Evolutionary conservation across 371 early-diverging fungal species (phyloP), one percentile per base, ranked within the genome.

Genomic region (Lichtheimia corymbifera): DNA sequence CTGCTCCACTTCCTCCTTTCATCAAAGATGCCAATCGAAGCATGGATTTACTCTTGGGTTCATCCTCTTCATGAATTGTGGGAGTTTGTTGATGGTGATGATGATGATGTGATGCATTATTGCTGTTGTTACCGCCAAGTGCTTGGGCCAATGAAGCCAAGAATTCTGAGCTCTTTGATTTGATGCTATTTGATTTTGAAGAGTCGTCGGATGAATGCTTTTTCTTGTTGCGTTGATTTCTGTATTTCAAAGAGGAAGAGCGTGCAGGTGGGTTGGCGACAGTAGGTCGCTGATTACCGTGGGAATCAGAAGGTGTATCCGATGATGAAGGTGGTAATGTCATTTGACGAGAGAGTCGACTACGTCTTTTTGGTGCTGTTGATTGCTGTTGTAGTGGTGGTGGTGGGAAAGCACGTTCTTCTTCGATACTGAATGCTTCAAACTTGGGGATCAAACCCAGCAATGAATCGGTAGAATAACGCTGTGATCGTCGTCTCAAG

Each of bases 11-110:
- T 1, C 22, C 22, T 22, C 63, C 63, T 58, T 47, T 61, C 22
- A 76, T 59, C 11, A 73, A 57, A 11, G 76, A 70, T 30, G 68
- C 70, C 4, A 76, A 44, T 60, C 67, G 41, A 9, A 49, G 63
- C 13, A 61, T 53, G 13, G 63, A 63, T 35, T 35, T 60, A 41
- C 57, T 68, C 30, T 63, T 68, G 43, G 44, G 28, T 17, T 47
- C 47, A n/a, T 52, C 55, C 47, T 47, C 58, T 20, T 35, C 43
- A 43, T 51, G 24, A 18, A 40, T 59, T 25, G 27, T 42, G 47
- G 18, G 30, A 7, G 54, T 14, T 14, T 54, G 52, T 24, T 52
- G 27, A 7, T 12, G 13, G 0, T n/a, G 12, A 1, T 25, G 45
- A 35, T 27, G 51, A 43, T 43, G 40, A n/a, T 27, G 52, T 2